These are phyloP conservation scores for Blastobotrys proliferans DNA, from an alignment of 1,139 yeast species.

Conservation along the genomic window DNA sequence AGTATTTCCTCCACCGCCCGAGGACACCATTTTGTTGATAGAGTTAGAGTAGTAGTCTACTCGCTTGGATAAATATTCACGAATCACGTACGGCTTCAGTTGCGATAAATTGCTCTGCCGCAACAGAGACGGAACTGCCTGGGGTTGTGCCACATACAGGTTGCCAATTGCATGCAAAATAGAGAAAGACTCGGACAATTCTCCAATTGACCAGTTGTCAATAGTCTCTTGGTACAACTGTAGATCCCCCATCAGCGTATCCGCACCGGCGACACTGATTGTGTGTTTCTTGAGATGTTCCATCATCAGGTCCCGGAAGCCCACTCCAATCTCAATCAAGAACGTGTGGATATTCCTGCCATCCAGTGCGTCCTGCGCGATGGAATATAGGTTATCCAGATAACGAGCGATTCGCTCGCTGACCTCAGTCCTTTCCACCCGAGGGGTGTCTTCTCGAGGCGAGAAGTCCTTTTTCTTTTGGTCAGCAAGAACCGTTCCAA, in stretches of 20 bases:
- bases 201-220: slow-evolving; percentile 64
- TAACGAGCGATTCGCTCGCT: slow-evolving; percentile 62
- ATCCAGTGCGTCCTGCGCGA: slow-evolving; percentile 40
- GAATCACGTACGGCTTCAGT: slow-evolving; percentile 61
- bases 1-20: background rate
- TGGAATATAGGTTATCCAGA: slow-evolving; percentile 40
- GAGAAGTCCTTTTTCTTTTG: slow-evolving; percentile 62
- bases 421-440: slow-evolving; percentile 39
- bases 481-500: slow-evolving; percentile 45
- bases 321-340: slow-evolving; percentile 56
- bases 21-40: slow-evolving; percentile 42
- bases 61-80: slow-evolving; percentile 68
- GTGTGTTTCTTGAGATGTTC: slow-evolving; percentile 73
- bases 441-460: slow-evolving; percentile 37
- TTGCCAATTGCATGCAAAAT: slow-evolving; percentile 80
- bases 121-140: slow-evolving; percentile 69
- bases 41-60: slow-evolving; percentile 58
- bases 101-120: slow-evolving; percentile 76
- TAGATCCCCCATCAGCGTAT: slow-evolving; percentile 78
- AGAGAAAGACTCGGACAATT: slow-evolving; percentile 64
- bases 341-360: slow-evolving; percentile 53
- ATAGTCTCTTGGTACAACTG: slow-evolving; percentile 72
- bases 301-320: slow-evolving; percentile 56
- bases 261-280: slow-evolving; percentile 79
- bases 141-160: slow-evolving; percentile 75